Base-by-base conservation (phyloP, 228 moss, liverwort and hornwort species). In the Sphagnum magellanicum region DNA sequence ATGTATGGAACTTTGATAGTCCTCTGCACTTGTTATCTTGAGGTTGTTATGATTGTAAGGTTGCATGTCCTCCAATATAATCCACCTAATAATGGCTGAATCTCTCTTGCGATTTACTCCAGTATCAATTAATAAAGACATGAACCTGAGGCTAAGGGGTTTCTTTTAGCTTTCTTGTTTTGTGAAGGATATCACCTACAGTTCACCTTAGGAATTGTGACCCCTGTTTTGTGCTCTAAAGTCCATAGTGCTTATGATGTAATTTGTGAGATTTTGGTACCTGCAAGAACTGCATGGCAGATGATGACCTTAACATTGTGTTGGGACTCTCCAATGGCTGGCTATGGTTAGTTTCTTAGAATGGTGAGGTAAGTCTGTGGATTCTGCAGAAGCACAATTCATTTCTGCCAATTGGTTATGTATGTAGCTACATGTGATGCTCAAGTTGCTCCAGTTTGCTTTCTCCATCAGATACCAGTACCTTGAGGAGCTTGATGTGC, bases 311-410 rank as follows among this genome's bases (percentile, higher is more conserved):
- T 9, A 92, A 73, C 60, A 73, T 92, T 51, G 67, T 84, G 67
- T 80, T 90, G 69, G 92, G 89, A 53, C 79, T 89, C 50, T 86
- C 90, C 50, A 82, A 88, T 79, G 83, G 88, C 48, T 79, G 76
- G 74, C 83, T 92, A 49, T 85, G 86, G 65, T 73, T 90, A 67
- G 84, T 90, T 67, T 88, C 86, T 48, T 92, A 90, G 92, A 76
- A 77, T 74, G 90, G 90, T 52, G 88, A 92, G 73, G 92, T 92
- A 74, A 71, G 59, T 51, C 4, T 70, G 17, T 17, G 6, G 15
- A 8, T 47, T 12, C 12, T 53, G 8, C 53, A 53, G 12, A 53
- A 53, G 8, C 1, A 53, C 53, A 53, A 53, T 17, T 65, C 9
- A 16, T 6, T 13, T 13, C 5, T 65, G 65, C n/a, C n/a, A 8